Conservation (phyloP, 2,329 filamentous ascomycete genomes). For the Fonsecaea nubica region DNA sequence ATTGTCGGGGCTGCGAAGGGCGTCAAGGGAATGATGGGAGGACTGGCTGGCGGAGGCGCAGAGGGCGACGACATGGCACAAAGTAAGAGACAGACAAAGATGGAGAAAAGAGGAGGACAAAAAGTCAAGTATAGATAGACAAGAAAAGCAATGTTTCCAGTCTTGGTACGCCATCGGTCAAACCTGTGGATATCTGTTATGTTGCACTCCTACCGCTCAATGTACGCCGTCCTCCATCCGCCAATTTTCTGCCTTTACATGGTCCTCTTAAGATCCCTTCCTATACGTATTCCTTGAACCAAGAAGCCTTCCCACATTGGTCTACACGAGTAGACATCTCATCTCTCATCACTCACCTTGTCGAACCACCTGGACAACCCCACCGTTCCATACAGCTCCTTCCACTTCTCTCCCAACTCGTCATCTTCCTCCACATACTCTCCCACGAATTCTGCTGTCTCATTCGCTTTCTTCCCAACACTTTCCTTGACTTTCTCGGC, state of each 20-base stretch:
- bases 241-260: not conserved
- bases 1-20: constrained; percentile 56
- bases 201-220: constrained; percentile 1
- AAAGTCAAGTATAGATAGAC: constrained; percentile 51
- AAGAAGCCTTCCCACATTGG: not conserved
- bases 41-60: constrained; percentile 51
- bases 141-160: not conserved
- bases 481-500: constrained; percentile 32
- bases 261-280: not conserved
- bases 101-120: constrained; percentile 59
- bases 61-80: constrained; percentile 41
- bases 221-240: not conserved
- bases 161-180: not conserved
- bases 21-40: constrained; percentile 49
- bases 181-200: not conserved
- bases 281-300: not conserved
- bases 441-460: constrained; percentile 53
- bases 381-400: constrained; percentile 46
- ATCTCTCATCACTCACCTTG: constrained; percentile 24
- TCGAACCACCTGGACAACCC: constrained; percentile 38
- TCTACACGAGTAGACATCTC: not conserved
- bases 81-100: constrained; percentile 60
- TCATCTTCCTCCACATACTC: constrained; percentile 55
- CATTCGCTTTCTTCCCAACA: constrained; percentile 44
- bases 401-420: constrained; percentile 50